A percentile compares a stretch with the other conserved stretches of the same genome.
Evolutionary conservation across 129 eudicot species (phyloP).

Genomic region (Escallonia herrerae): DNA sequence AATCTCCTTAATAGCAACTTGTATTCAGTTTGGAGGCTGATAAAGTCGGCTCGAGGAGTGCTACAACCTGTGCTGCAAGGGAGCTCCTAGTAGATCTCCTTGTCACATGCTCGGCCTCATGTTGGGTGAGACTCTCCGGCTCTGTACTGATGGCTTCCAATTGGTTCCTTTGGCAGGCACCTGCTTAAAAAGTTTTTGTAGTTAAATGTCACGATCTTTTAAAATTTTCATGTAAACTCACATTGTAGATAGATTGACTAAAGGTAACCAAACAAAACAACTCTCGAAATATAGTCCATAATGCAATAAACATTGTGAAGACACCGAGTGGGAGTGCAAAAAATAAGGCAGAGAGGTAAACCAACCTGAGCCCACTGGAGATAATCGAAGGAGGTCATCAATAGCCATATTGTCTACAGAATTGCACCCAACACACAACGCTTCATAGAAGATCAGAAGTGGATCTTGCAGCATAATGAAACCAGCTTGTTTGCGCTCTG

Average conservation of each 20-base stretch:
- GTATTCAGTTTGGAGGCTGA: background rate
- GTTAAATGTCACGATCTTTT: background rate
- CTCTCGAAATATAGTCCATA: background rate
- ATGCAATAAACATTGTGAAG: background rate
- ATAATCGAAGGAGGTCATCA: slow-evolving; percentile 15
- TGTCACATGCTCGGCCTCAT: slow-evolving; percentile 5
- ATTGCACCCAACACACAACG: slow-evolving; percentile 42
- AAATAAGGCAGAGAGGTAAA: background rate
- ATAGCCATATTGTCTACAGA: slow-evolving; percentile 10
- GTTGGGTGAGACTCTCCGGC: background rate
- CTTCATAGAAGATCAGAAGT: slow-evolving; percentile 44
- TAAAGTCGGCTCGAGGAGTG: background rate
- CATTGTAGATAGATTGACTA: too few species aligned
- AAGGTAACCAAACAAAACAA: too few species aligned
- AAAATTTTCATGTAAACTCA: background rate
- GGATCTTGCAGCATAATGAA: slow-evolving; percentile 52
- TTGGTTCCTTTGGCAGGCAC: slow-evolving; percentile 18
- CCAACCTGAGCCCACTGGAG: slow-evolving; percentile 27
- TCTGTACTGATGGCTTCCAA: slow-evolving; percentile 9
- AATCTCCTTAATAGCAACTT: background rate
- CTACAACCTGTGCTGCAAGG: slow-evolving; percentile 41
- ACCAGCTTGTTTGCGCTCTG: slow-evolving; percentile 35
- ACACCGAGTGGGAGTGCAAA: too few species aligned
- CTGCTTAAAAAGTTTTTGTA: slow-evolving; percentile 8
- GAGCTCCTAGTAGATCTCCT: slow-evolving; percentile 17